Conservation (phyloP, 2,329 filamentous ascomycete genomes). For the Penicillium sp. region DNA sequence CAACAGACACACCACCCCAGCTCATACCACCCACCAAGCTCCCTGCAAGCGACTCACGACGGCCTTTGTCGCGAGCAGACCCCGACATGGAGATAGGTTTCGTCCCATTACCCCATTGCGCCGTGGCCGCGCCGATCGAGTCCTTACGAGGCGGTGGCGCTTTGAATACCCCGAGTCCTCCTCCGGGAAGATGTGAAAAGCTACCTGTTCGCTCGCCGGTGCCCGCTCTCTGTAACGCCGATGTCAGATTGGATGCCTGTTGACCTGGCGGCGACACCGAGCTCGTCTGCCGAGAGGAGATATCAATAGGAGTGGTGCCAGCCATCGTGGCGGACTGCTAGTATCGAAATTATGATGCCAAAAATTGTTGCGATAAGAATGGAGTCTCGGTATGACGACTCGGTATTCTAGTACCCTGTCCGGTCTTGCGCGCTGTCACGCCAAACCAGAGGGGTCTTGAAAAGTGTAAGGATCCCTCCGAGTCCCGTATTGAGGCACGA, state of each 20-base stretch:
- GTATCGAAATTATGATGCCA: slow-evolving; percentile 25
- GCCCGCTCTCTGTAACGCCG: slow-evolving; percentile 53
- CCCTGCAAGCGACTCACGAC: slow-evolving; percentile 58
- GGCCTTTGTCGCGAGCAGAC: slow-evolving; percentile 48
- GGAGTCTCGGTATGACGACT: slow-evolving; percentile 7
- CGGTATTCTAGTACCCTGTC: slow-evolving; percentile 38
- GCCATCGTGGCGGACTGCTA: slow-evolving; percentile 46
- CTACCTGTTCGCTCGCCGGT: slow-evolving; percentile 43
- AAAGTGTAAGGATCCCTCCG: slow-evolving; percentile 37
- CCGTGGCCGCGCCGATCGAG: slow-evolving; percentile 50
- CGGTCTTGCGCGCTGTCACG: slow-evolving; percentile 41
- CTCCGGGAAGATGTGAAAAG: slow-evolving; percentile 44
- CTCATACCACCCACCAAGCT: slow-evolving; percentile 77
- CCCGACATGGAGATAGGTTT: slow-evolving; percentile 59
- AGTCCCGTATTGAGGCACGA: slow-evolving; percentile 51
- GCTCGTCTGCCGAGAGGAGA: slow-evolving; percentile 52
- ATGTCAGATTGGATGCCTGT: slow-evolving; percentile 61
- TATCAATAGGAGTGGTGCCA: slow-evolving; percentile 57
- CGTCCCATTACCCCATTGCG: slow-evolving; percentile 56
- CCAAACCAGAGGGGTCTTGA: slow-evolving; percentile 50
- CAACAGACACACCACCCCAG: slow-evolving; percentile 94
- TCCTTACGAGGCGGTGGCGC: slow-evolving; percentile 49
- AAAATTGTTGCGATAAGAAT: slow-evolving; percentile 23
- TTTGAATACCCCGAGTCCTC: slow-evolving; percentile 39
- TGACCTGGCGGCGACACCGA: slow-evolving; percentile 57